phyloP scores from a whole-genome alignment of 139 green algal species.

The Coelastrella sp. region DNA sequence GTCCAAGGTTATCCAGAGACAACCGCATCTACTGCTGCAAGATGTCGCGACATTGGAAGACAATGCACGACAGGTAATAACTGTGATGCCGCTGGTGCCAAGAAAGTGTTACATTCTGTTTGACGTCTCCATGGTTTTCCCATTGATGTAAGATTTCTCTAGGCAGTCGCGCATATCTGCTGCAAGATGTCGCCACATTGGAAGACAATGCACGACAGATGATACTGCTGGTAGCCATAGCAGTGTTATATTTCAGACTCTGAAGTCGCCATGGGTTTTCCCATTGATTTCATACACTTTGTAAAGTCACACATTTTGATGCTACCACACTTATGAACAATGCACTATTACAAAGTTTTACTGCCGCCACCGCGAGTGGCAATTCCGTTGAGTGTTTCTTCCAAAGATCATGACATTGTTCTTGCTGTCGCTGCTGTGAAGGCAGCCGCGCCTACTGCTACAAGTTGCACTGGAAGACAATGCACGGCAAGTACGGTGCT shows the following conservation, averaged over 20 bases:
- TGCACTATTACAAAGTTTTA: no score
- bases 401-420: no score
- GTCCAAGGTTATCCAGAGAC: slow-evolving; percentile 18
- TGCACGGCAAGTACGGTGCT: neutral
- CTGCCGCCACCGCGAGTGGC: no score
- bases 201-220: slow-evolving; percentile 37
- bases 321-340: no score
- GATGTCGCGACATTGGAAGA: neutral
- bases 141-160: no score
- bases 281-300: no score
- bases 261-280: no score
- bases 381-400: no score
- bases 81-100: neutral
- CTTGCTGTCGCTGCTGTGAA: no score
- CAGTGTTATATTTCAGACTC: neutral
- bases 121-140: no score
- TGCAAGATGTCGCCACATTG: slow-evolving; percentile 6
- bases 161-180: neutral
- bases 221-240: neutral
- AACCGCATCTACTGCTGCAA: slow-evolving; percentile 33
- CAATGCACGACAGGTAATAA: slow-evolving; percentile 42
- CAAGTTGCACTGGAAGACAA: slow-evolving; percentile 29
- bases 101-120: neutral
- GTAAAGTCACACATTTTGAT: no score
- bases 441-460: slow-evolving; percentile 10